These are phyloP conservation scores for Oehlia diaphana DNA, from an alignment of 192 early-diverging fungal genomes.

Conservation along the genomic window DNA sequence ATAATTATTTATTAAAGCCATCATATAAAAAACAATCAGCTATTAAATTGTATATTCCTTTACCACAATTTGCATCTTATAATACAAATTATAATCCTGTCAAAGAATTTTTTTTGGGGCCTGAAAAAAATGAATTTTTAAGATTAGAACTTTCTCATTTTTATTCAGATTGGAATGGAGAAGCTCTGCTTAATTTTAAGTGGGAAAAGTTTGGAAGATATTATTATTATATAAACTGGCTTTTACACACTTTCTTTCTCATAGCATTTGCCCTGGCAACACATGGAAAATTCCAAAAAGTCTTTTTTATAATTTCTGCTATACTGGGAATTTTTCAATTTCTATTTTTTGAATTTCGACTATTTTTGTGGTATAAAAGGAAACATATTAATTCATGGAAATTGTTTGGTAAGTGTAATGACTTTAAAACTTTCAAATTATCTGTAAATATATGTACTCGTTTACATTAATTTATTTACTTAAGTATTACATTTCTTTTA, in stretches of 20 bases:
- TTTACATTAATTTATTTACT: background rate
- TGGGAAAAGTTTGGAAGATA: slow-evolving; percentile 4
- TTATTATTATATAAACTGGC: background rate
- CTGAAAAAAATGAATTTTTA: too few relatives aligned
- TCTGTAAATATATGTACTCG: too few relatives aligned
- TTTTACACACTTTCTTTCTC: background rate
- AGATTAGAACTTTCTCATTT: background rate
- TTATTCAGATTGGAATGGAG: background rate
- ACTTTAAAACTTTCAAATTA: background rate
- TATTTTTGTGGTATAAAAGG: background rate
- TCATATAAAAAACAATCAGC: too few relatives aligned
- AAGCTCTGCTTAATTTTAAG: slow-evolving; percentile 14
- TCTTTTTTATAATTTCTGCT: background rate
- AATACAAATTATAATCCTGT: too few relatives aligned
- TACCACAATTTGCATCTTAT: slow-evolving; percentile 7
- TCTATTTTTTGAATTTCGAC: background rate
- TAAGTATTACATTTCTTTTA: background rate
- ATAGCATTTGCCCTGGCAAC: background rate
- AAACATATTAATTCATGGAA: background rate
- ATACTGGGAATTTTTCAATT: background rate
- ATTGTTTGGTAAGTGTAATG: background rate
- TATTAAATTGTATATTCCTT: background rate
- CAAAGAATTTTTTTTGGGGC: too few relatives aligned
- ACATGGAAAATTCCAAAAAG: too few relatives aligned
- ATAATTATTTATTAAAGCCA: too few relatives aligned